Evolutionary conservation across 2,329 filamentous ascomycete species (phyloP), one percentile per base, ranked within the genome.

Genomic region (Diaporthe sp.): DNA sequence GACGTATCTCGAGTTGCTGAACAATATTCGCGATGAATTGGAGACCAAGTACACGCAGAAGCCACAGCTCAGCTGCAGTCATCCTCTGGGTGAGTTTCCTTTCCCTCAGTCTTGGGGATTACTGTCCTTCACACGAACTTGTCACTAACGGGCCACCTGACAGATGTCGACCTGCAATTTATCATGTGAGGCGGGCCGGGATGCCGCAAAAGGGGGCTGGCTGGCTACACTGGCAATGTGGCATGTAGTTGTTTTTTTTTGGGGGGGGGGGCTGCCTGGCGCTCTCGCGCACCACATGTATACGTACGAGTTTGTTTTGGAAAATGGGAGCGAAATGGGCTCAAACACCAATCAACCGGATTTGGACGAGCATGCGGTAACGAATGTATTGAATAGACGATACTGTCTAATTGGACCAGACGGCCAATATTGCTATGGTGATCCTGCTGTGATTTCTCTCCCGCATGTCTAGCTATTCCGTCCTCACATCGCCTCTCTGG

Each of bases 41-140:
- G 87, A 94, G 78, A 91, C 91, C 51, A 97, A 97, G 83, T 99
- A 99, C 83, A 89, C 90, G 12, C 97, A 99, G 85, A 98, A 98
- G 86, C 97, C 97, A 70, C 97, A 99, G 87, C 87, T 99, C 78
- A 98, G 96, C 81, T 96, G 94, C 86, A 98, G 95, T 83, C 97
- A 99, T 85, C 97, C 97, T 47, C 87, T 99, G 81, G 95, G 96
- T 98, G 92, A 86, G 92, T 12, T 2, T 22, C 7, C 9, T 25
- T 17, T 35, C 4, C 17, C 17, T 22, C n/a, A 13, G n/a, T 25
- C 12, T 19, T 44, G n/a, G 22, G 17, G 13, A 6, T 15, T 25
- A 22, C n/a, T 19, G 44, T 17, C 30, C 10, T 63, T 2, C 2
- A 30, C 10, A 30, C 8, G 68, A 13, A n/a, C 7, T 19, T 27